Evolutionary conservation across 768 basidiomycete species (phyloP).

Genomic region (Trametes gibbosa): DNA sequence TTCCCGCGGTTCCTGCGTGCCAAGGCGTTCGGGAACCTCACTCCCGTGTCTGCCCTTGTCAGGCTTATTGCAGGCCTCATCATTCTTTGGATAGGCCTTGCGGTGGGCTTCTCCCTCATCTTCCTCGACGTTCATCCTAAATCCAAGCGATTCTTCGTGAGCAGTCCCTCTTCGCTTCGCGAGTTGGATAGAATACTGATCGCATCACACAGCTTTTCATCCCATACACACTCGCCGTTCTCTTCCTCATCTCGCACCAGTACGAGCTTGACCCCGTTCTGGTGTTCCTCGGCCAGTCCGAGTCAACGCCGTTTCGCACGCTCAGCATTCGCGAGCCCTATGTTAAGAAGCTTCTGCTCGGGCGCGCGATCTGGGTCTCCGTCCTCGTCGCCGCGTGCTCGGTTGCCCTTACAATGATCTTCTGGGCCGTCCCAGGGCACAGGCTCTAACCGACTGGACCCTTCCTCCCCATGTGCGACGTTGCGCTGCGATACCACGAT

Average conservation of each 20-base stretch:
- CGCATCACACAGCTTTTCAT: slow-evolving; percentile 72
- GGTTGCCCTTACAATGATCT: slow-evolving; percentile 82
- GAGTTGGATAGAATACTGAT: slow-evolving; percentile 8
- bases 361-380: slow-evolving; percentile 90
- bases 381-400: slow-evolving; percentile 75
- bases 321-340: slow-evolving; percentile 91
- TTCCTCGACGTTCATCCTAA: slow-evolving; percentile 94
- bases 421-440: slow-evolving; percentile 96
- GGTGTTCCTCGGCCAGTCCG: slow-evolving; percentile 89
- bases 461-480: not conserved
- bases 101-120: slow-evolving; percentile 84
- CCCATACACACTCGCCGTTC: slow-evolving; percentile 85
- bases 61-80: slow-evolving; percentile 83
- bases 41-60: slow-evolving; percentile 85
- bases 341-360: slow-evolving; percentile 84
- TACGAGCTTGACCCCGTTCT: slow-evolving; percentile 97
- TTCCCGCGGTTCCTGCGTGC: slow-evolving; percentile 92
- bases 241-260: slow-evolving; percentile 92
- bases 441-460: slow-evolving; percentile 49
- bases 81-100: slow-evolving; percentile 92
- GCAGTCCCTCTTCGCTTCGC: slow-evolving; percentile 34
- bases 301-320: slow-evolving; percentile 95
- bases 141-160: slow-evolving; percentile 90
- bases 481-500: slow-evolving; percentile 3
- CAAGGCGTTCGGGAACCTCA: slow-evolving; percentile 98